Conservation (phyloP, 257 asterid genomes). For the Solanum sejunctum region DNA sequence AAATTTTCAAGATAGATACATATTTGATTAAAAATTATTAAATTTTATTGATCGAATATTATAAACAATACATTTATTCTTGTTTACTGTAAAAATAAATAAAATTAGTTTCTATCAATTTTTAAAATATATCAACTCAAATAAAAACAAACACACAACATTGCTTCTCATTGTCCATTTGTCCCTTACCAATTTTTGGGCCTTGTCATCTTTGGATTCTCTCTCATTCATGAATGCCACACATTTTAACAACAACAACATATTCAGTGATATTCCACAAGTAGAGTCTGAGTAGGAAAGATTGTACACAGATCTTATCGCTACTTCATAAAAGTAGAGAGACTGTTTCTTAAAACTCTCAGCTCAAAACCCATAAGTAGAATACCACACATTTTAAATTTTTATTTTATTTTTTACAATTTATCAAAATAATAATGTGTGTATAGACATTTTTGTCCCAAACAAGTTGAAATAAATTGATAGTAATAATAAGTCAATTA, state of each 20-base stretch:
- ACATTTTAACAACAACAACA: no score
- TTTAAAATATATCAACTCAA: no score
- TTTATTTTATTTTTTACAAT: neutral
- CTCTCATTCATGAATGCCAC: neutral
- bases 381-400: neutral
- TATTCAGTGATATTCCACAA: no score
- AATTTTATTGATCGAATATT: neutral
- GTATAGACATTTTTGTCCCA: neutral
- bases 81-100: no score
- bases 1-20: neutral
- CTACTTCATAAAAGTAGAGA: no score
- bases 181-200: neutral
- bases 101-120: no score
- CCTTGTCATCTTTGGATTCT: neutral
- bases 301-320: no score
- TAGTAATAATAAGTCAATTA: neutral
- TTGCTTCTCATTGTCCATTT: neutral
- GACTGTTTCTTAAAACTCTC: no score
- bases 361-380: no score
- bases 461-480: neutral
- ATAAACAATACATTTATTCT: neutral
- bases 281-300: no score
- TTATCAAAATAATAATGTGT: neutral
- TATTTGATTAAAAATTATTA: neutral
- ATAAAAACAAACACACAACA: neutral